Conservation (phyloP, 2,329 filamentous ascomycete species). For the Delphinella strobiligena region DNA sequence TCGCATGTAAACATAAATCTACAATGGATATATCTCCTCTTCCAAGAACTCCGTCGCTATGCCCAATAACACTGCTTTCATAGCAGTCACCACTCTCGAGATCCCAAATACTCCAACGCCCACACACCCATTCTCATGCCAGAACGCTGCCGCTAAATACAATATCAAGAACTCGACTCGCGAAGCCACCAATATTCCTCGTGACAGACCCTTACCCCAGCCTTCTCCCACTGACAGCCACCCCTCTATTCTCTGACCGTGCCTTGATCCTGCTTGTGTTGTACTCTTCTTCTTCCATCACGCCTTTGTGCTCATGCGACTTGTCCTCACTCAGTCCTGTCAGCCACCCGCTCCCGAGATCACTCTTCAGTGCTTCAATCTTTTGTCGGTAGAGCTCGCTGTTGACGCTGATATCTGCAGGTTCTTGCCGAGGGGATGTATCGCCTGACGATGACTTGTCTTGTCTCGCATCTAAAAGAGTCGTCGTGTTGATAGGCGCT, state of each 20-base stretch:
- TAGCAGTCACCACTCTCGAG: no score
- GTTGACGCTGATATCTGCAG: constrained; percentile 16
- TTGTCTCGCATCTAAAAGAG: no score
- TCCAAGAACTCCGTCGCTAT: constrained; percentile 1
- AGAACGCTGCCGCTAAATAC: no score
- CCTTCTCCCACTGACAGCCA: constrained; percentile 20
- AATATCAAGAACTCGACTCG: no score
- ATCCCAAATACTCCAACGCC: constrained; percentile 3
- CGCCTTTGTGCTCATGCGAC: constrained; percentile 4
- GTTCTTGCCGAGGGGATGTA: no score
- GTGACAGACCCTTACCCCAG: constrained; percentile 24
- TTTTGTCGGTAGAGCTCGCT: constrained; percentile 59
- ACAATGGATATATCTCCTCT: no score
- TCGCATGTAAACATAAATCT: no score
- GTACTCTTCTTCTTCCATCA: constrained; percentile 1
- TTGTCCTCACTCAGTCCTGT: constrained; percentile 69
- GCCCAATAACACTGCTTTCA: constrained; percentile 5
- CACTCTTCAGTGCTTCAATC: constrained; percentile 72
- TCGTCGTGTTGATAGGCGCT: constrained; percentile 12
- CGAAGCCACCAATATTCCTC: no score
- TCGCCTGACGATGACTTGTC: constrained; percentile 16
- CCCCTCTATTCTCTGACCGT: constrained; percentile 16
- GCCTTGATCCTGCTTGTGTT: constrained; percentile 10
- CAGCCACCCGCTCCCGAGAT: constrained; percentile 79
- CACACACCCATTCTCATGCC: background rate